Conservation (phyloP, 2,329 filamentous ascomycete genomes). For the Diaporthe longicolla region DNA sequence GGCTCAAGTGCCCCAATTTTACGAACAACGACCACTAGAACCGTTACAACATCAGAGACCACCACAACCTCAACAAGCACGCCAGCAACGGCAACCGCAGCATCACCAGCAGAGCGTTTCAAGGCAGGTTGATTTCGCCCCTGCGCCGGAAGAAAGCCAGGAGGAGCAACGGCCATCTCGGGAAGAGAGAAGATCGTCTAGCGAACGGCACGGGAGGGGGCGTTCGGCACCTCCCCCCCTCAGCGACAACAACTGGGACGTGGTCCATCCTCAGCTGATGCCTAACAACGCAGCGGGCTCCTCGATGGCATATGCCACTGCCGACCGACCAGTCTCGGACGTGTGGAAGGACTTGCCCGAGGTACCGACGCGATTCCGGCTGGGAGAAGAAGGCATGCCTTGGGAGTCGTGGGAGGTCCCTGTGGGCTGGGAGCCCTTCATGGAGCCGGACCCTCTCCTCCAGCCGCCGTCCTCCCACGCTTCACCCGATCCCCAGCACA, state of each 20-base stretch:
- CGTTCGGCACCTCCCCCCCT: slow-evolving; percentile 64
- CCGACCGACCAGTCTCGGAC: slow-evolving; percentile 45
- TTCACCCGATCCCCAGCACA: slow-evolving; percentile 23
- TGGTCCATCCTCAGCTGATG: slow-evolving; percentile 49
- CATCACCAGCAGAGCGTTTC: slow-evolving; percentile 40
- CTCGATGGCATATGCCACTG: slow-evolving; percentile 42
- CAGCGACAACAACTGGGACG: slow-evolving; percentile 64
- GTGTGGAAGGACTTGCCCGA: slow-evolving; percentile 61
- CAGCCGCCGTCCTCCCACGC: slow-evolving; percentile 43
- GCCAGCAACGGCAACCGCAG: neutral
- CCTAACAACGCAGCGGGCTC: slow-evolving; percentile 48
- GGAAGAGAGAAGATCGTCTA: slow-evolving; percentile 26
- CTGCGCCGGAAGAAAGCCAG: slow-evolving; percentile 33
- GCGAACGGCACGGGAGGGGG: slow-evolving; percentile 57
- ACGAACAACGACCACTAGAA: slow-evolving; percentile 44
- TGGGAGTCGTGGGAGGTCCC: slow-evolving; percentile 60
- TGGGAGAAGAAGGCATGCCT: slow-evolving; percentile 64
- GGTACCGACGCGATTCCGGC: slow-evolving; percentile 54
- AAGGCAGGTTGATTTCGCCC: slow-evolving; percentile 43
- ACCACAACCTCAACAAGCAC: slow-evolving; percentile 43
- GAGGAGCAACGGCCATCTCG: slow-evolving; percentile 47
- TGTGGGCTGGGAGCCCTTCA: slow-evolving; percentile 48
- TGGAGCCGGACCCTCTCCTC: slow-evolving; percentile 49
- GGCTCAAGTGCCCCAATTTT: slow-evolving; percentile 22
- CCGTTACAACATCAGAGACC: slow-evolving; percentile 41